Evolutionary conservation across 1,139 yeast genomes (phyloP), one percentile per base, ranked within the genome.

Genomic region (Diutina mesorugosa): DNA sequence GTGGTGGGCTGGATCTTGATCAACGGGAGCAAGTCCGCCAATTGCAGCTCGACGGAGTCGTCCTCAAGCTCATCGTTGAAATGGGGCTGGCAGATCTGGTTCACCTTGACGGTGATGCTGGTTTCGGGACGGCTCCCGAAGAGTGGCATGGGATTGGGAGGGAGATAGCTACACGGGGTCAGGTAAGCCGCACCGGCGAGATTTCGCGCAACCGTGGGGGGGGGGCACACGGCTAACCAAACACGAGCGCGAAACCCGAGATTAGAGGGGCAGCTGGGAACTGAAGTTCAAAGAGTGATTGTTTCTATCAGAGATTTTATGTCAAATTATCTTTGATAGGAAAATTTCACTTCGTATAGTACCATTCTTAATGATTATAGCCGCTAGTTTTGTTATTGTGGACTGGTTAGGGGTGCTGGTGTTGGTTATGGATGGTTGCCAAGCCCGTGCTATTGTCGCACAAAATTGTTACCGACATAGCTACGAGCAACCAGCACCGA

Each of bases 101-200:
- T 75, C 60, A 80, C 72, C 54, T 74, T 74, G 46, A 80, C 79
- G 0, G 85, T 80, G 58, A 83, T 77, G 0, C 83, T 77, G 0
- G 87, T 79, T 59, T 76, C 75, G 35, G 78, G 81, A 61, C 78
- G 83, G 4, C 38, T 29, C 56, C 76, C 79, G 55, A 76, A 76
- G 54, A 76, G 67, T 18, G 79, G 76, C 80, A 76, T 76, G 5
- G 45, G 41, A 5, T 10, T 10, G 10, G 35, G 12, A 8, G 35
- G 12, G 35, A 32, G 10, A 3, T 10, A 32, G 10, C 9, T 10
- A 32, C 1, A 8, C 41, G 41, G 41, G 41, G 41, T 10, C n/a
- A 10, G 41, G 41, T n/a, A 35, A 35, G 41, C 41, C 41, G 41
- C 41, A 12, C 41, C n/a, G 14, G 12, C n/a, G 41, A n/a, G 41